A percentile compares a stretch with the other conserved stretches of the same genome.
Conservation (phyloP, 768 basidiomycete genomes). For the Boletus sp. region DNA sequence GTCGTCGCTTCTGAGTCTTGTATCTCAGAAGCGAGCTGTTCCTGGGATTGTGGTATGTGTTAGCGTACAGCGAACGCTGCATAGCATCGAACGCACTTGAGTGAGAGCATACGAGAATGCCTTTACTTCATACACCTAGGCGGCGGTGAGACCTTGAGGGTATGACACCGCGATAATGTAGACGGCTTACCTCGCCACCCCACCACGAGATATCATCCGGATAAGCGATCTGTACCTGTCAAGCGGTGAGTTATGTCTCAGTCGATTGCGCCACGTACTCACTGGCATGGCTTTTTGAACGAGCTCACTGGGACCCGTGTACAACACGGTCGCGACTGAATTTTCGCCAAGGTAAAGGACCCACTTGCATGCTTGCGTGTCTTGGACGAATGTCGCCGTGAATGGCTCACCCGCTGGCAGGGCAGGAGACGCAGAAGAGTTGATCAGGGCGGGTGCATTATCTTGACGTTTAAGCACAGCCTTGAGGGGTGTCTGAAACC, state of each 20-base stretch:
- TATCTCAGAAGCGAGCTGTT: neutral
- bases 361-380: neutral
- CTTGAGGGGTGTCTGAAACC: neutral
- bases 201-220: neutral
- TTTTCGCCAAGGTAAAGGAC: neutral
- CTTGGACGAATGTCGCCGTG: neutral
- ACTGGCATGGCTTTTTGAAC: neutral
- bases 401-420: neutral
- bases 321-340: neutral
- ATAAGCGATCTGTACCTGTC: neutral
- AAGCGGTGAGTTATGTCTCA: neutral
- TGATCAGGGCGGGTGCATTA: neutral
- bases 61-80: neutral
- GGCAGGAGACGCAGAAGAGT: neutral
- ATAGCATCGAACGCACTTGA: neutral
- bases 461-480: neutral
- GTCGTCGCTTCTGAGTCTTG: neutral
- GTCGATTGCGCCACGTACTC: neutral
- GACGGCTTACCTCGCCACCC: neutral
- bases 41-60: neutral
- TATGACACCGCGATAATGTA: neutral
- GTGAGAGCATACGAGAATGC: neutral
- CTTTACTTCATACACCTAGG: neutral
- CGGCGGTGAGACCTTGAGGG: neutral
- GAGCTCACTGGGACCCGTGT: neutral